Base-by-base conservation (phyloP, 2,329 filamentous ascomycete genomes). In the Neofusicoccum ribis region DNA sequence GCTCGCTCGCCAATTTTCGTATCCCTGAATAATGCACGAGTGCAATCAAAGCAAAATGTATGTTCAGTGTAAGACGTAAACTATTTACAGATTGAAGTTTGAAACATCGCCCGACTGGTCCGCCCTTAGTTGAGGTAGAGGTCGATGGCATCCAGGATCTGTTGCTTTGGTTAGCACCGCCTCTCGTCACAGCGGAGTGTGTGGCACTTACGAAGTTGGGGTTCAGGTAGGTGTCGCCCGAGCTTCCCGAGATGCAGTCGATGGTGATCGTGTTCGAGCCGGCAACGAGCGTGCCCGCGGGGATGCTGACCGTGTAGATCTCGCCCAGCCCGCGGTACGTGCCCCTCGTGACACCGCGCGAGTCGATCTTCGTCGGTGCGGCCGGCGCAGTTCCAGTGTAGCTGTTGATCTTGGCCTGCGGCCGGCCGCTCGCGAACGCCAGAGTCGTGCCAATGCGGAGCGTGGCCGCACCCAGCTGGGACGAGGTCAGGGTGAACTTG, bases 381-480 rank as follows among this genome's bases (percentile, higher is more conserved):
- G 79, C 72, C 1, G 85, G 86, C 0, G 79, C 78, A 0, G 80
- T 66, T 0, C 80, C 81, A 9, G 73, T 79, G 74, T 81, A 89
- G 47, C 77, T 78, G 70, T 89, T 89, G 60, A 89, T 80, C 17
- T 74, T 81, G 14, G 82, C 83, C 49, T 82, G 79, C 1, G 88
- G 88, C 11, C 88, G 81, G 6, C 81, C 86, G 27, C 87, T 84
- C 0, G 84, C 83, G 68, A 88, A 89, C 1, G 84, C 81, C 27
- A 90, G 79, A 0, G 88, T 90, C 0, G 88, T 90, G 6, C 86
- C 87, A 66, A 90, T 85, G 49, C 87, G 83, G 39, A 90, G 81
- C 0, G 86, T 90, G 1, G 85, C 83, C 2, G 85, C 78, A 0
- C 77, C 82, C 1, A 82, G 80, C 62, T 74, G 72, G 1, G 81